Percentiles rank a stretch among this genome's conserved stretches.
These are phyloP conservation scores for Talaromyces sp. DNA, from an alignment of 2,329 filamentous ascomycete species.

Conservation along the genomic window DNA sequence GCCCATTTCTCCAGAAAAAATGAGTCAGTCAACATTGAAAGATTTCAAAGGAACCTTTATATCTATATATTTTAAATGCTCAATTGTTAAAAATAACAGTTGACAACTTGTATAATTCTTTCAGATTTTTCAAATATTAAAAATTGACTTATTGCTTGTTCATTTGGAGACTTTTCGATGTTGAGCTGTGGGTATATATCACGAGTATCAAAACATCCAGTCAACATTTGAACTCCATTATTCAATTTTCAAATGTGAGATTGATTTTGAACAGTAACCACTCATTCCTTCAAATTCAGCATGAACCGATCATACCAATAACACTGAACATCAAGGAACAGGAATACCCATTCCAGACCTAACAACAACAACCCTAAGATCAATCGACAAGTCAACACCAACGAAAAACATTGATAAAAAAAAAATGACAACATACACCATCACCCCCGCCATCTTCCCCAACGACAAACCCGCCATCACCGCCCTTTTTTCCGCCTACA, in stretches of 20 bases:
- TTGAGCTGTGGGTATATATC: not conserved
- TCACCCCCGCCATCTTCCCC: conserved; percentile 34
- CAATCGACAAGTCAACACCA: not conserved
- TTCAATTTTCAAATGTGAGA: not conserved
- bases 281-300: no score
- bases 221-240: not conserved
- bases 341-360: no score
- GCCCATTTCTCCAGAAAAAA: no score
- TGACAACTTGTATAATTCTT: not conserved
- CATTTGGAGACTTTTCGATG: not conserved
- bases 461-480: conserved; percentile 38
- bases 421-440: conserved; percentile 14
- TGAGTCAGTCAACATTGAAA: not conserved
- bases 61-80: not conserved
- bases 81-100: no score
- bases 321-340: no score
- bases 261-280: no score
- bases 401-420: not conserved
- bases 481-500: conserved; percentile 39
- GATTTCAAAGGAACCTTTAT: not conserved
- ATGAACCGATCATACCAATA: no score
- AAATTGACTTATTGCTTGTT: no score
- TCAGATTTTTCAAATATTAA: not conserved
- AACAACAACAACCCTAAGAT: no score
- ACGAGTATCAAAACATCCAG: not conserved